Evolutionary conservation across 306 rosid species (phyloP), one percentile per base, ranked within the genome.

Genomic region (Sesbania bispinosa): DNA sequence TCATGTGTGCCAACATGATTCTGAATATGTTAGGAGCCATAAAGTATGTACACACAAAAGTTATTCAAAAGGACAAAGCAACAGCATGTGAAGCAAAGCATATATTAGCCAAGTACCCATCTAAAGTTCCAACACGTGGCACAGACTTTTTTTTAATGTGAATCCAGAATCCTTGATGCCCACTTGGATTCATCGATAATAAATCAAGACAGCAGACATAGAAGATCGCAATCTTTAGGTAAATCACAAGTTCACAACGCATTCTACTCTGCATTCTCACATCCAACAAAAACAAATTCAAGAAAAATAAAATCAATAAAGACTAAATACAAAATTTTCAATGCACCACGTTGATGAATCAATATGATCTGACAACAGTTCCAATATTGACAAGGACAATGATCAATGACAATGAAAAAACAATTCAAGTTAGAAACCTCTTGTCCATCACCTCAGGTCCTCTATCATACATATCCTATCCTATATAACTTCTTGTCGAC

Each of bases 51-150:
- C 14, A 24, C 20, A 71, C 19, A 29, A 64, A 73, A 65, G 67
- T 33, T 20, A 71, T 80, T 79, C 78, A 76, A 79, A 77, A 78
- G n/a, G 70, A 41, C 52, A 57, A 55, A 59, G 75, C 70, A 68
- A 68, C 9, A 29, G 70, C 86, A 89, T 79, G 92, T 77, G 86
- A 64, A 71, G 23, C 47, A n/a, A 29, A 69, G 66, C 80, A 60
- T 67, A 48, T 36, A 42, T 45, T 62, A 36, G 69, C 46, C 36
- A 51, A 13, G 32, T 21, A 21, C 23, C 16, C 35, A 8, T 45
- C 32, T 42, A 62, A 35, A n/a, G 67, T 26, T 7, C 30, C 61
- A 39, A 33, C 81, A 81, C 65, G 76, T 81, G 79, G 60, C 74
- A 15, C 15, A 3, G 13, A 10, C 60, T n/a, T 35, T 19, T 53